These are phyloP conservation scores for Amaranthus cruentus DNA, from an alignment of 148 eudicot species.

Conservation along the genomic window DNA sequence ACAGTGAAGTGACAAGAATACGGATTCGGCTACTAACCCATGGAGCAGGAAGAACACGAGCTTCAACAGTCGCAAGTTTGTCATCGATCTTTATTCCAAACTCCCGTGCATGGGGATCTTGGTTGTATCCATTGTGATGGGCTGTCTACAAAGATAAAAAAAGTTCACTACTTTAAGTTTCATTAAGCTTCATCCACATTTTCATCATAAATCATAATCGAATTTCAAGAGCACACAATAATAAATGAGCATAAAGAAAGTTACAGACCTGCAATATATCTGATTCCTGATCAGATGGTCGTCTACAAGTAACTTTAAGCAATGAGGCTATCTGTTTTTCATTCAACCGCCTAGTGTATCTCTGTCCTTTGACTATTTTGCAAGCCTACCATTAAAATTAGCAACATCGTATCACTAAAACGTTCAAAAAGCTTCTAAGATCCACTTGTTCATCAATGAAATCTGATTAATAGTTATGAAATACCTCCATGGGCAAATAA, in stretches of 20 bases:
- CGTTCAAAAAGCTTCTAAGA: not conserved
- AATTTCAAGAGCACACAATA: not conserved
- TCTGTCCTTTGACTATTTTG: slow-evolving; percentile 75
- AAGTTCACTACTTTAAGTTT: not conserved
- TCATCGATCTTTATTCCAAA: slow-evolving; percentile 61
- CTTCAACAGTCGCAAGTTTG: slow-evolving; percentile 62
- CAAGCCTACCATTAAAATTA: slow-evolving; percentile 40
- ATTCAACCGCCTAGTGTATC: slow-evolving; percentile 63
- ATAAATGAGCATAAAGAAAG: not conserved
- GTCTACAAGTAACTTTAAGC: slow-evolving; percentile 61
- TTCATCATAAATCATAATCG: not conserved
- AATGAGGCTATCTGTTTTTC: slow-evolving; percentile 71
- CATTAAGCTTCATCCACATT: not conserved
- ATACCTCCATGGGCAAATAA: slow-evolving; percentile 79
- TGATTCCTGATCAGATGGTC: slow-evolving; percentile 58
- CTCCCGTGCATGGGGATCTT: slow-evolving; percentile 64
- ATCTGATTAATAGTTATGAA: not conserved
- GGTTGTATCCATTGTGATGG: slow-evolving; percentile 49
- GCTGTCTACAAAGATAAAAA: slow-evolving; percentile 41
- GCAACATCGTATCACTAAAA: not conserved
- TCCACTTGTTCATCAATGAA: not conserved
- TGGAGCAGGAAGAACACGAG: slow-evolving; percentile 77
- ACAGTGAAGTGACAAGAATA: not conserved
- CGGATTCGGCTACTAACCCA: slow-evolving; percentile 39
- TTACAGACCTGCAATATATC: slow-evolving; percentile 62